Percentiles rank a stretch among this genome's conserved stretches.
Conservation (phyloP, 805 yeast genomes). For the Suhomyces sp. region DNA sequence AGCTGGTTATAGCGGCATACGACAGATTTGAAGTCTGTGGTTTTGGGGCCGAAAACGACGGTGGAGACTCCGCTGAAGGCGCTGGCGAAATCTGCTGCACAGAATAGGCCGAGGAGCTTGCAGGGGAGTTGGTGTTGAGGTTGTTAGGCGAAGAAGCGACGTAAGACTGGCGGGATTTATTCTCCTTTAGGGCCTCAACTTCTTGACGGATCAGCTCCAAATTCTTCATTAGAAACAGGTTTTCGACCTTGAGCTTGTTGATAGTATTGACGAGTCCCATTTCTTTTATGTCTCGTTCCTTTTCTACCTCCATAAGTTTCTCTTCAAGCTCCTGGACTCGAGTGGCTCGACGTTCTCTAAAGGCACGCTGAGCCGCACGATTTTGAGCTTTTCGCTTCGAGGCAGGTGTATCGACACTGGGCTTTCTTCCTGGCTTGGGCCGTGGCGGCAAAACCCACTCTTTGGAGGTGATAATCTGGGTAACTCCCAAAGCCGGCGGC, state of each 20-base stretch:
- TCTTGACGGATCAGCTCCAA: constrained; percentile 43
- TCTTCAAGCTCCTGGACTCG: constrained; percentile 75
- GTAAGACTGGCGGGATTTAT: constrained; percentile 3
- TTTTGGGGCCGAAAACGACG: constrained; percentile 16
- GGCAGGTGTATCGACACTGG: constrained; percentile 75
- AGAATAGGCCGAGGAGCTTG: constrained; percentile 25
- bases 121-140: constrained; percentile 7
- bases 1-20: not conserved
- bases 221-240: constrained; percentile 39
- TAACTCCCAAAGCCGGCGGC: constrained; percentile 11
- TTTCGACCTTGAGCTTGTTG: constrained; percentile 46
- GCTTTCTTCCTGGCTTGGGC: constrained; percentile 61
- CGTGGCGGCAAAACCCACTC: constrained; percentile 63
- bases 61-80: constrained; percentile 49
- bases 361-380: constrained; percentile 91
- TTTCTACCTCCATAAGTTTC: constrained; percentile 62
- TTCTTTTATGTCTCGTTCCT: constrained; percentile 60
- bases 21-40: not conserved
- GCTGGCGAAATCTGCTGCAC: constrained; percentile 54
- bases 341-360: constrained; percentile 82
- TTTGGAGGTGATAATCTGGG: constrained; percentile 55
- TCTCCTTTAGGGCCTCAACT: constrained; percentile 18
- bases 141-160: constrained; percentile 4
- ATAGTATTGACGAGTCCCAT: constrained; percentile 52
- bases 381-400: constrained; percentile 86